Percentiles rank a stretch among this genome's conserved stretches.
phyloP scores from a whole-genome alignment of 192 early-diverging fungal species.

The Podochytrium sp. region DNA sequence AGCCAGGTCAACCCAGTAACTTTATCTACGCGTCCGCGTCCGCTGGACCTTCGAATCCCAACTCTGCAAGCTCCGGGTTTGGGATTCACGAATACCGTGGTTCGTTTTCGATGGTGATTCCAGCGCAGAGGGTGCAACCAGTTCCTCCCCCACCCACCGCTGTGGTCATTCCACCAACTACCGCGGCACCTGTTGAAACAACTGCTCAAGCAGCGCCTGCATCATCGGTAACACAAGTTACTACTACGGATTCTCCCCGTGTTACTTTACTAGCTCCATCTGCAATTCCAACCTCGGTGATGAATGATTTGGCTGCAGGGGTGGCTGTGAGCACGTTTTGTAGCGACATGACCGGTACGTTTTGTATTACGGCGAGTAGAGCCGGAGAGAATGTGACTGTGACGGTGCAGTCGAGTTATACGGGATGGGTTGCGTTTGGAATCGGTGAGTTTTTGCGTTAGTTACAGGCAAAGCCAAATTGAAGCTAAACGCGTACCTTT shows the following conservation, averaged over 20 bases:
- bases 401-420: background rate
- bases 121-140: background rate
- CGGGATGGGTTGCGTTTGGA: constrained; percentile 13
- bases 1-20: background rate
- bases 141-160: background rate
- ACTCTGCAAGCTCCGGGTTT: background rate
- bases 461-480: too few relatives aligned
- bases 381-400: background rate
- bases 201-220: background rate
- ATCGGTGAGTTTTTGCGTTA: too few relatives aligned
- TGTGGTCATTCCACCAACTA: background rate
- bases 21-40: background rate
- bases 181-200: background rate
- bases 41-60: background rate
- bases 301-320: background rate
- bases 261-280: background rate
- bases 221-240: background rate
- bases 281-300: background rate
- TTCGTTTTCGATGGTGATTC: background rate
- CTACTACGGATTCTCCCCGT: background rate
- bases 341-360: background rate
- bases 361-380: background rate
- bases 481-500: too few relatives aligned
- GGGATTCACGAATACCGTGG: background rate
- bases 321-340: background rate